Evolutionary conservation across 192 early-diverging fungal genomes (phyloP).

Genomic region (Backusella tuberculispora): DNA sequence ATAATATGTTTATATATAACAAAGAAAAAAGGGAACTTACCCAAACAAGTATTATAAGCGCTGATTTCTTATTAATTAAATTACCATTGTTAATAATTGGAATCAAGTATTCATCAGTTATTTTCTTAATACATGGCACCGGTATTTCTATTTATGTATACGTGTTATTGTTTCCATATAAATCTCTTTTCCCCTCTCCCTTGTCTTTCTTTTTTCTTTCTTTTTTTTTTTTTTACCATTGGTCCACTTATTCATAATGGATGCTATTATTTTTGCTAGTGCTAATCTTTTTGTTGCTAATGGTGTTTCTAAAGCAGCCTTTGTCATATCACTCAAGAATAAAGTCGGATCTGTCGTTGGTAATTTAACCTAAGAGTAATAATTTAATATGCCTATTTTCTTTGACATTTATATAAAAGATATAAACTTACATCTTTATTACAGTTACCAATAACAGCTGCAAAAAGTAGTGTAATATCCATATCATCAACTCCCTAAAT

Average conservation of each 20-base stretch:
- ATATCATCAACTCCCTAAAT: not conserved
- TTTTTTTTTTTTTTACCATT: conserved; percentile 20
- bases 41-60: conserved; percentile 25
- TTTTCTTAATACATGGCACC: conserved; percentile 9
- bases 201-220: not conserved
- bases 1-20: too few relatives aligned
- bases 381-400: not conserved
- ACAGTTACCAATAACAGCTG: conserved; percentile 34
- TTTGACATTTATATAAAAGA: not conserved
- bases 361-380: conserved; percentile 18
- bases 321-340: conserved; percentile 18
- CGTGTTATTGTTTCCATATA: not conserved
- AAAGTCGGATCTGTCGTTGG: not conserved
- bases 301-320: not conserved
- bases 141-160: conserved; percentile 12
- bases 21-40: conserved; percentile 14
- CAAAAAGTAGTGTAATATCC: conserved; percentile 35
- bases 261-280: conserved; percentile 11
- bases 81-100: conserved; percentile 11
- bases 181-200: not conserved
- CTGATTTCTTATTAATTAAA: not conserved
- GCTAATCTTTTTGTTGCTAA: conserved; percentile 4
- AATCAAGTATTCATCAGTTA: conserved; percentile 1
- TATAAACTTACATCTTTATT: conserved; percentile 31
- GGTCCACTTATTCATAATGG: conserved; percentile 35